Base-by-base conservation (phyloP, 1,139 yeast genomes). In the Petasospora fabianii region DNA sequence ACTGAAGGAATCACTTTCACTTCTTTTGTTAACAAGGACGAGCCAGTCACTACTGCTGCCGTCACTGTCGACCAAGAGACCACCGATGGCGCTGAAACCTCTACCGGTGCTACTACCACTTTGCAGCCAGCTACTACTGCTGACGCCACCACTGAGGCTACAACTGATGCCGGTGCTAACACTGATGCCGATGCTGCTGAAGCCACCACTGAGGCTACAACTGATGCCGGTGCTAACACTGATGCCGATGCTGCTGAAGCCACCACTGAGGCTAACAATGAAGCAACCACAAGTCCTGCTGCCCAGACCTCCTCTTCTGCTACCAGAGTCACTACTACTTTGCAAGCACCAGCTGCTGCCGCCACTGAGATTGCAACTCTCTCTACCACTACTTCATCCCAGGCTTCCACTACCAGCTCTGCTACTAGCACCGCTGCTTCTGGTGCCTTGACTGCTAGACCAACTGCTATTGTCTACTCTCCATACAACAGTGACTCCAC, bases 401-500 rank as follows among this genome's bases (percentile, higher is more conserved):
- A 27, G 3, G 24, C 42, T 14, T 11, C 41, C 9, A 21, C 41
- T 14, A 20, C 49, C 13, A 26, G 14, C n/a, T 17, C 48, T 22
- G 24, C 47, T 8, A n/a, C 54, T 14, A 15, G 46, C n/a, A 30
- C 50, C 14, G 29, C 61, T 17, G 17, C 55, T 11, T 30, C 59
- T 15, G 51, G 60, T 15, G 47, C 53, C 12, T 41, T 63, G 16
- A 43, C 61, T 9, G 46, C 62, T 26, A 53, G 66, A 32, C 90
- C 90, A 42, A 60, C 67, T 34, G 73, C 78, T 24, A 68, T 83
- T 41, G 86, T 79, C 26, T 88, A 88, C 69, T 81, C 92, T 26
- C 97, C 97, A 24, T 88, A 86, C 66, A 71, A 74, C 42, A 63
- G 76, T 56, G 79, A 77, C 54, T 75, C 81, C 24, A 51, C 75